Evolutionary conservation across 2,329 filamentous ascomycete genomes (phyloP), one percentile per base, ranked within the genome.

Genomic region (Fusarium kyushuense): DNA sequence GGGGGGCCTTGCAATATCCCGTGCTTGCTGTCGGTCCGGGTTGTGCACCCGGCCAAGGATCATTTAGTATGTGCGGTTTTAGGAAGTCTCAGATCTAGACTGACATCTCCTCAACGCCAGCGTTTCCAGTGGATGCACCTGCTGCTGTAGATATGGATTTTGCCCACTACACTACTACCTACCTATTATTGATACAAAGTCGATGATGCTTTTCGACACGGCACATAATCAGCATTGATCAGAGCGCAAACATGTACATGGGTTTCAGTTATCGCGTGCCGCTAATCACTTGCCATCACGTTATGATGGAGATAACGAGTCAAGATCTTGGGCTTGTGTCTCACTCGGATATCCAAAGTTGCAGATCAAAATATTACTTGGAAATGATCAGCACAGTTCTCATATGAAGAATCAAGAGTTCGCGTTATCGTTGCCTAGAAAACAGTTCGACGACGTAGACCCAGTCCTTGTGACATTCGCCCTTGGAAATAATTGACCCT

Each of bases 1-100:
- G 47, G 62, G 61, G 48, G n/a, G 59, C 68, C 60, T 58, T 57
- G 61, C 42, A 53, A 19, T 41, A 40, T 64, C 29, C 66, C 61
- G 52, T 68, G 58, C 58, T 38, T 49, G 40, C 51, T 58, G 65
- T 59, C 61, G 55, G 54, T 69, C 68, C 70, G 63, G 71, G 59
- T 12, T 38, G n/a, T 67, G 54, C 41, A 54, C 47, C 70, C 68
- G 69, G 61, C 33, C 71, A 58, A 56, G 67, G 67, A 57, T 69
- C 43, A 48, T 48, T 29, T 36, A 47, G 57, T 36, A 56, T 36
- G 46, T 45, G 45, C 52, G 46, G 55, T 47, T 54, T 63, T 48
- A 48, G 32, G 40, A 58, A 38, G 60, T 63, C 49, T 63, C 60
- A 63, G 65, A 55, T 55, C 70, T 58, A 61, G 57, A 47, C 55